Evolutionary conservation across 495 filamentous ascomycete genomes (phyloP).

Genomic region (Penicillium crystallinum): DNA sequence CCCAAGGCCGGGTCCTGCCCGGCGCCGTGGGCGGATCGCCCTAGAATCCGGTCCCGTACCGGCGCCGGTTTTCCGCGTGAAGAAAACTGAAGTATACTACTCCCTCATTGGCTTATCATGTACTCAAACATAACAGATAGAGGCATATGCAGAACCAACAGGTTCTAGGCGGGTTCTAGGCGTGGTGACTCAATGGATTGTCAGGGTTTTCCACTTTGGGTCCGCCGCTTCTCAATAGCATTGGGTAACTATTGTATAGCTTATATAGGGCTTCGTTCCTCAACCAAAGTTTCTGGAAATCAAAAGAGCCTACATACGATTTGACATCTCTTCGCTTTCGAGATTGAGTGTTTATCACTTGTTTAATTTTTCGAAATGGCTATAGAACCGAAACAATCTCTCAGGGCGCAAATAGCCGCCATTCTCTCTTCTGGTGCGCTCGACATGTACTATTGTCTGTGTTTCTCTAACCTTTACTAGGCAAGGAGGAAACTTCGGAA

Average conservation of each 20-base stretch:
- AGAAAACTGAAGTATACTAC: constrained; percentile 17
- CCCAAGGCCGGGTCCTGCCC: constrained; percentile 25
- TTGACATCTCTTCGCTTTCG: neutral
- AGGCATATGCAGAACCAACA: constrained; percentile 8
- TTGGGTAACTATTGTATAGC: neutral
- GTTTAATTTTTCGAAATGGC: constrained; percentile 4
- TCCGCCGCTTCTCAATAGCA: constrained; percentile 8
- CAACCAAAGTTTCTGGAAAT: neutral
- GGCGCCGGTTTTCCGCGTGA: constrained; percentile 16
- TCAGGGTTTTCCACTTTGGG: neutral
- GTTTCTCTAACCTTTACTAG: constrained; percentile 13
- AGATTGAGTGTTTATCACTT: neutral
- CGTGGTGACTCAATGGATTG: constrained; percentile 16
- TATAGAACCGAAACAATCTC: constrained; percentile 1
- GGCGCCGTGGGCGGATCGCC: constrained; percentile 17
- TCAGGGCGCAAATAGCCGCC: constrained; percentile 5
- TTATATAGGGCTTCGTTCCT: constrained; percentile 13
- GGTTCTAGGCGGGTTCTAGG: constrained; percentile 13
- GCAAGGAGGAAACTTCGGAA: constrained; percentile 2
- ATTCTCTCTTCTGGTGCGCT: constrained; percentile 12
- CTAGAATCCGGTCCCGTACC: constrained; percentile 26
- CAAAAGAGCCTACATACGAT: constrained; percentile 4
- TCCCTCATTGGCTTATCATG: constrained; percentile 15
- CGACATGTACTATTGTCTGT: neutral
- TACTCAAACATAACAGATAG: constrained; percentile 18